Evolutionary conservation across 768 basidiomycete genomes (phyloP).

Genomic region (Dioszegia crocea): DNA sequence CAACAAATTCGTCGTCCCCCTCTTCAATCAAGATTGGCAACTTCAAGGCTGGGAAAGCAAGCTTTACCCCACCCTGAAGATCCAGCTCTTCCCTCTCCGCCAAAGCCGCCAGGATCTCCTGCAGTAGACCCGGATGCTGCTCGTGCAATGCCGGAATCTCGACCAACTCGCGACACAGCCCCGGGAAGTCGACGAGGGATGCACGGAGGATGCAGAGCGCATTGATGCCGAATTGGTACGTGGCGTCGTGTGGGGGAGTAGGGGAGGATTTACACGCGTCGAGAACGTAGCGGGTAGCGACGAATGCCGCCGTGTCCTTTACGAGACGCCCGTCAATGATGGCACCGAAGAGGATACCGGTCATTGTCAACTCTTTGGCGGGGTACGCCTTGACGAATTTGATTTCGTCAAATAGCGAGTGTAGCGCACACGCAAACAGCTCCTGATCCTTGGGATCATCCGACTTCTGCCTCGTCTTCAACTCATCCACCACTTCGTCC

Average conservation of each 20-base stretch:
- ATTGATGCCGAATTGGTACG: slow-evolving; percentile 92
- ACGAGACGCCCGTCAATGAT: slow-evolving; percentile 90
- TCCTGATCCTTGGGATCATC: slow-evolving; percentile 81
- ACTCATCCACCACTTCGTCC: slow-evolving; percentile 84
- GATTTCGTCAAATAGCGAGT: slow-evolving; percentile 99
- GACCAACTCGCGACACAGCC: slow-evolving; percentile 81
- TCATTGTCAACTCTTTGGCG: slow-evolving; percentile 87
- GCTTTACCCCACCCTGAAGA: slow-evolving; percentile 51
- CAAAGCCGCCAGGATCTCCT: slow-evolving; percentile 67
- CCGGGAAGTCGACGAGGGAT: slow-evolving; percentile 84
- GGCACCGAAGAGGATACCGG: slow-evolving; percentile 91
- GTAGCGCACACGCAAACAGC: slow-evolving; percentile 98
- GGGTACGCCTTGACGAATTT: slow-evolving; percentile 98
- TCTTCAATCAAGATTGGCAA: slow-evolving; percentile 42
- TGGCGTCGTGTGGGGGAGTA: slow-evolving; percentile 53
- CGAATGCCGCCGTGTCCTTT: slow-evolving; percentile 88
- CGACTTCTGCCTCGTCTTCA: slow-evolving; percentile 80
- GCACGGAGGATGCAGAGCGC: slow-evolving; percentile 83
- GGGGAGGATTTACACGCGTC: slow-evolving; percentile 88
- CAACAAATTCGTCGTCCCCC: slow-evolving; percentile 57
- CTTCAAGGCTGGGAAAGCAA: slow-evolving; percentile 42
- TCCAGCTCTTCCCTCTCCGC: slow-evolving; percentile 51
- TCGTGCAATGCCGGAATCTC: slow-evolving; percentile 82
- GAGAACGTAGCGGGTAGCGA: slow-evolving; percentile 92
- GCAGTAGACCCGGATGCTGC: slow-evolving; percentile 72